Percentiles rank a stretch among this genome's conserved stretches.
Evolutionary conservation across 1,284 basidiomycete genomes (phyloP).

Genomic region (Boletus calvinii): DNA sequence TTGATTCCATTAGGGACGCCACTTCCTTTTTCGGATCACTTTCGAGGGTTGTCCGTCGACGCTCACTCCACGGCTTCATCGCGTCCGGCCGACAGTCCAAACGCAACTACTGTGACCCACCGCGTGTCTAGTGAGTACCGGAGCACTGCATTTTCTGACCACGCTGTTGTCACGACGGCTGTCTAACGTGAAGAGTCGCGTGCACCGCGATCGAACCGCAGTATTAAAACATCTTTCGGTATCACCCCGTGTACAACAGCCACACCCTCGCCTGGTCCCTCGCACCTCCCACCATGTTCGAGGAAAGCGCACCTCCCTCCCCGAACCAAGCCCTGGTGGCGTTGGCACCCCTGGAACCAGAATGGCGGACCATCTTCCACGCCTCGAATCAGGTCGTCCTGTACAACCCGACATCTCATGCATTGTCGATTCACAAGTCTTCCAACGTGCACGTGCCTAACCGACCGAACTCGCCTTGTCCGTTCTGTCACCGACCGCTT

Average conservation of each 20-base stretch:
- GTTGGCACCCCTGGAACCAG: slow-evolving; percentile 27
- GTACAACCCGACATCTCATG: slow-evolving; percentile 85
- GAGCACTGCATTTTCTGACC: not conserved
- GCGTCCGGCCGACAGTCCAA: not conserved
- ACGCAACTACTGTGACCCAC: not conserved
- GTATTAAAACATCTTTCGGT: not conserved
- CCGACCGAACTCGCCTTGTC: slow-evolving; percentile 46
- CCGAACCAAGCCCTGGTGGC: slow-evolving; percentile 33
- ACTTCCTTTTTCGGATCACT: slow-evolving; percentile 17
- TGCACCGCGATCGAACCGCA: slow-evolving; percentile 4
- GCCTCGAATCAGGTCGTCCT: slow-evolving; percentile 84
- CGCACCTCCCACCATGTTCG: slow-evolving; percentile 22
- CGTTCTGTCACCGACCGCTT: slow-evolving; percentile 67
- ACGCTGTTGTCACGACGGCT: slow-evolving; percentile 3
- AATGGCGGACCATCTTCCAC: slow-evolving; percentile 73
- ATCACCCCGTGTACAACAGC: slow-evolving; percentile 1
- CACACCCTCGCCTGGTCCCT: slow-evolving; percentile 1
- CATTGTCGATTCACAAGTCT: slow-evolving; percentile 63
- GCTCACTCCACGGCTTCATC: not conserved
- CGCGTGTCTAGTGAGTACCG: not conserved
- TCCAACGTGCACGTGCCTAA: slow-evolving; percentile 28
- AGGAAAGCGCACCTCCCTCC: slow-evolving; percentile 33
- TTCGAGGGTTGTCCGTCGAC: no score
- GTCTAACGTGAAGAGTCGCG: slow-evolving; percentile 9
- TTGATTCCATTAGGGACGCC: not conserved